Evolutionary conservation across 179 eudicot species (phyloP).

Genomic region (Drosera spatulata): DNA sequence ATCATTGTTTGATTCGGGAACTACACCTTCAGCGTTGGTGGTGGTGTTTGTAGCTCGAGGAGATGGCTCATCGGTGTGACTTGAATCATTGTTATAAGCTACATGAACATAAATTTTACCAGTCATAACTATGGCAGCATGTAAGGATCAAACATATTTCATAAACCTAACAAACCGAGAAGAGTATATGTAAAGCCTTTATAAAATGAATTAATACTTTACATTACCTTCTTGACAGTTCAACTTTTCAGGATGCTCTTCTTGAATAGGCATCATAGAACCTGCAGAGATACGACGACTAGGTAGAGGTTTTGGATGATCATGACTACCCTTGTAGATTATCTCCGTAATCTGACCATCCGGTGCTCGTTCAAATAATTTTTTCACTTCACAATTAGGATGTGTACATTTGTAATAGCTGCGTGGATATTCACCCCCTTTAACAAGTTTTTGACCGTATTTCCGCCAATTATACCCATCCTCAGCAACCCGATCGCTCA

Average conservation of each 20-base stretch:
- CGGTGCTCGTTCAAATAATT: conserved; percentile 30
- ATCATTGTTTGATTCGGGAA: conserved; percentile 42
- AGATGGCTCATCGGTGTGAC: conserved; percentile 44
- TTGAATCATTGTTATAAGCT: conserved; percentile 31
- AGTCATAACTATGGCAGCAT: conserved; percentile 30
- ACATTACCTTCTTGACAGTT: conserved; percentile 56
- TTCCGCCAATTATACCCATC: conserved; percentile 49
- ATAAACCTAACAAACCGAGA: conserved; percentile 7
- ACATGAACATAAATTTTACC: conserved; percentile 26
- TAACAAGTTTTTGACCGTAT: conserved; percentile 90
- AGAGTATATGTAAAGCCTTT: background rate
- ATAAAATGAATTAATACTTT: background rate
- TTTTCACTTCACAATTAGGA: too few species aligned
- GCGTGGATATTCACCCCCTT: conserved; percentile 76
- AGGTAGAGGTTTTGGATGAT: conserved; percentile 96
- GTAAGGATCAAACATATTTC: conserved; percentile 1
- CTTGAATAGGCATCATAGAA: conserved; percentile 60
- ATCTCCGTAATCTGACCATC: too few species aligned
- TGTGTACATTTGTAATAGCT: too few species aligned
- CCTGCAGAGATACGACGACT: conserved; percentile 72
- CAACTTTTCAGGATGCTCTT: conserved; percentile 47
- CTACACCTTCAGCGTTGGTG: conserved; percentile 37
- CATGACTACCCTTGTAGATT: conserved; percentile 81
- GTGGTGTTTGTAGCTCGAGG: conserved; percentile 39
- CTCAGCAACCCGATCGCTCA: conserved; percentile 25